These are phyloP conservation scores for Isabelozyma pseudorhagii DNA, from an alignment of 805 yeast species.

Conservation along the genomic window DNA sequence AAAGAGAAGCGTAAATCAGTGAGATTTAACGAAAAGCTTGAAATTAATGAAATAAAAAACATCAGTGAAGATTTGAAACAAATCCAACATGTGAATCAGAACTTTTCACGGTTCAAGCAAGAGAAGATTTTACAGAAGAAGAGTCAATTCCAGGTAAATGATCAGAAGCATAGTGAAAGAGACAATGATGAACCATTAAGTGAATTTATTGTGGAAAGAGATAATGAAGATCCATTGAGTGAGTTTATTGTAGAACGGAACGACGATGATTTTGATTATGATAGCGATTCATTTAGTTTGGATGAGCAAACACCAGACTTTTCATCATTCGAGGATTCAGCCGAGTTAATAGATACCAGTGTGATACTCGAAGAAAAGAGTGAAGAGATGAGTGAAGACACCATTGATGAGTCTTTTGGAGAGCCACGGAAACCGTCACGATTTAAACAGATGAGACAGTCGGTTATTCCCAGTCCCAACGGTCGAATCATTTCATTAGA, in stretches of 20 bases:
- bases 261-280: not conserved
- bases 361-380: not conserved
- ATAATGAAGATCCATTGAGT: conserved; percentile 6
- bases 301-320: conserved; percentile 1
- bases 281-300: conserved; percentile 1
- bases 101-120: conserved; percentile 16
- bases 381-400: not conserved
- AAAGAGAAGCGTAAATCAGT: conserved; percentile 44
- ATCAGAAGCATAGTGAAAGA: conserved; percentile 9
- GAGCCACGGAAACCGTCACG: conserved; percentile 3
- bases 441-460: conserved; percentile 8
- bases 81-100: conserved; percentile 12
- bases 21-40: conserved; percentile 48
- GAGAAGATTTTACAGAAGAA: conserved; percentile 7
- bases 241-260: conserved; percentile 10
- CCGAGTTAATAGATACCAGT: not conserved
- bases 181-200: not conserved
- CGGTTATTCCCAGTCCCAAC: conserved; percentile 1
- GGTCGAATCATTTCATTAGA: not conserved
- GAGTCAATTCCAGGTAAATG: conserved; percentile 7
- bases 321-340: not conserved
- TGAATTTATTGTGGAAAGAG: not conserved
- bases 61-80: conserved; percentile 46
- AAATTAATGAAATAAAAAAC: conserved; percentile 60
- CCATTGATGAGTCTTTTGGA: not conserved